Conservation (phyloP, 2,329 filamentous ascomycete species). For the Colletotrichum sp. region DNA sequence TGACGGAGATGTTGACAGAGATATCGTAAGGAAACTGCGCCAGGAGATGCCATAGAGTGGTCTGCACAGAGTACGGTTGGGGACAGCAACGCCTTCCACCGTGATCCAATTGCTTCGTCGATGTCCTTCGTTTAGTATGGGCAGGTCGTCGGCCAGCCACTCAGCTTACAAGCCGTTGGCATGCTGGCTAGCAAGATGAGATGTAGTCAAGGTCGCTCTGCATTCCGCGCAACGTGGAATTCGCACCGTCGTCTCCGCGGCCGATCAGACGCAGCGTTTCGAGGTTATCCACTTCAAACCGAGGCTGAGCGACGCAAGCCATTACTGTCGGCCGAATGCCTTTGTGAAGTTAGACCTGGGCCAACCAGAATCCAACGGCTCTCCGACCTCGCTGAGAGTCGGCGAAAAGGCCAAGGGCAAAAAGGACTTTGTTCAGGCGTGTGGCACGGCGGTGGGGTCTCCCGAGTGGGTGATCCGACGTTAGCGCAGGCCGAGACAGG, state of each 20-base stretch:
- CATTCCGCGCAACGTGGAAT: background rate
- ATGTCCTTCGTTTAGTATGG: background rate
- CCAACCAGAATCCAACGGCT: background rate
- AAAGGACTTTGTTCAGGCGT: background rate
- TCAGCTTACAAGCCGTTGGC: background rate
- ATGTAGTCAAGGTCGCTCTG: background rate
- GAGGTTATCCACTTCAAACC: constrained; percentile 1
- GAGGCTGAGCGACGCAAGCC: constrained; percentile 12
- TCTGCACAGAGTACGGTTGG: background rate
- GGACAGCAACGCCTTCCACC: background rate
- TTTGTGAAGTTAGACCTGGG: background rate
- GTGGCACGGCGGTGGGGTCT: background rate
- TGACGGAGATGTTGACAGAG: background rate
- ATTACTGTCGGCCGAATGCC: background rate
- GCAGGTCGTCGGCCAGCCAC: background rate
- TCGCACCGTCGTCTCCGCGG: background rate
- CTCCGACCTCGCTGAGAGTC: constrained; percentile 10
- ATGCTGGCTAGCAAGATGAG: background rate
- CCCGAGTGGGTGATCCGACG: background rate
- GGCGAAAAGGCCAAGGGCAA: background rate
- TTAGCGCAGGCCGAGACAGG: background rate
- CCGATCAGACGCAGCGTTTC: background rate
- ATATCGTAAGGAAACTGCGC: background rate
- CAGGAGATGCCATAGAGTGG: background rate
- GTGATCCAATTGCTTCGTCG: background rate